Evolutionary conservation across 108 stramenopile genomes (phyloP).

Genomic region (Fistulifera pelliculosa): DNA sequence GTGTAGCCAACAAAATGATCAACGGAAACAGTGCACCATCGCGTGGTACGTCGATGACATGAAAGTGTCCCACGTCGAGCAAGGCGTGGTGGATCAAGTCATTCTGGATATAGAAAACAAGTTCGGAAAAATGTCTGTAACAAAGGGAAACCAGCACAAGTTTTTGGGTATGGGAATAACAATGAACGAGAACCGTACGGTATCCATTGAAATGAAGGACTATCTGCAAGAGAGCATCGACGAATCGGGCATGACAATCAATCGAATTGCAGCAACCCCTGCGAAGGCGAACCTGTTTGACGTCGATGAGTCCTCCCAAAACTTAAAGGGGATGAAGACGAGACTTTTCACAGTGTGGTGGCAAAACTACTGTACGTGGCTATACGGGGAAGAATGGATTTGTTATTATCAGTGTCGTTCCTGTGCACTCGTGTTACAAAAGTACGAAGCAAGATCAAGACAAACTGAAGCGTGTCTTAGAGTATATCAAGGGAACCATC

Average conservation of each 20-base stretch:
- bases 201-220: constrained; percentile 16
- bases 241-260: constrained; percentile 15
- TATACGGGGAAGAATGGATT: constrained; percentile 23
- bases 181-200: constrained; percentile 5
- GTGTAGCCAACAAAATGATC: constrained; percentile 30
- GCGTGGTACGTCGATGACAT: constrained; percentile 27
- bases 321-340: background rate
- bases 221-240: constrained; percentile 15
- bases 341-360: constrained; percentile 24
- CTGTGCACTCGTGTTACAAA: constrained; percentile 20
- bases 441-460: constrained; percentile 26
- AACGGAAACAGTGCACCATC: constrained; percentile 31
- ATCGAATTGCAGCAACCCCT: constrained; percentile 15
- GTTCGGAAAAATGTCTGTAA: constrained; percentile 10
- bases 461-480: constrained; percentile 23
- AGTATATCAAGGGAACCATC: constrained; percentile 17
- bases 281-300: constrained; percentile 30
- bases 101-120: constrained; percentile 1
- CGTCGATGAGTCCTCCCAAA: constrained; percentile 1
- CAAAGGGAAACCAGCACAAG: constrained; percentile 26
- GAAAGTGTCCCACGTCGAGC: constrained; percentile 14
- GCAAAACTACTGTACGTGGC: constrained; percentile 27
- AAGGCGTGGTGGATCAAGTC: constrained; percentile 6
- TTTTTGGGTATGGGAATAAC: constrained; percentile 34
- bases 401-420: constrained; percentile 22